Base-by-base conservation (phyloP, 495 filamentous ascomycete species). In the Penicillium arizonense region DNA sequence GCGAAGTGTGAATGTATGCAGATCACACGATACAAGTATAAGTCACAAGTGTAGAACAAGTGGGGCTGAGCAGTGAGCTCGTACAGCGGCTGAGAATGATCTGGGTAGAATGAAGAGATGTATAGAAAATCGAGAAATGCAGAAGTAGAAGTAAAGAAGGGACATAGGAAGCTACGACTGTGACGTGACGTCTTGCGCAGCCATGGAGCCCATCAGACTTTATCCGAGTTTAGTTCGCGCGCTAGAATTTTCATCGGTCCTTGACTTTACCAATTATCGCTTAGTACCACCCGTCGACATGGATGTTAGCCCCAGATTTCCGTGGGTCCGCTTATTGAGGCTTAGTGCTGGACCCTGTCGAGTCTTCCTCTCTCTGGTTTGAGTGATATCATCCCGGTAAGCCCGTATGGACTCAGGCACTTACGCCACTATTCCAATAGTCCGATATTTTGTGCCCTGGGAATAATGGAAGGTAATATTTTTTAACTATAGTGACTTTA, bases 141-240 rank as follows among this genome's bases (percentile, higher is more conserved):
- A 33, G 23, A 39, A 16, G 45, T 16, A 7, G 21, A 34, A 36
- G 34, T 12, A 26, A 42, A 26, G 50, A 42, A 58, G 32, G 52
- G 39, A 52, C 49, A 41, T 32, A 38, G 8, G 43, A 38, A 47
- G 28, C 36, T 3, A 36, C 51, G 44, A 44, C 14, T 33, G 61
- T 74, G 71, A 74, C 71, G 67, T 72, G 65, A 70, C 54, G 63
- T 68, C 66, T 70, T 68, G 61, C 68, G 61, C 58, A 42, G 18
- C 20, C 44, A 23, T 36, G 32, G 32, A 30, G 28, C 18, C 18
- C 18, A 30, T 30, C 28, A 30, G 28, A 30, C 28, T 30, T 30
- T 30, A 30, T 30, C 28, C 28, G 35, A 24, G 26, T 23, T 18
- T 28, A 21, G 34, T 37, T 36, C 21, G 14, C 20, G 37, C 28